Percentiles rank a stretch among this genome's conserved stretches.
Conservation (phyloP, 495 filamentous ascomycete genomes). For the Trichocladium antarcticum region DNA sequence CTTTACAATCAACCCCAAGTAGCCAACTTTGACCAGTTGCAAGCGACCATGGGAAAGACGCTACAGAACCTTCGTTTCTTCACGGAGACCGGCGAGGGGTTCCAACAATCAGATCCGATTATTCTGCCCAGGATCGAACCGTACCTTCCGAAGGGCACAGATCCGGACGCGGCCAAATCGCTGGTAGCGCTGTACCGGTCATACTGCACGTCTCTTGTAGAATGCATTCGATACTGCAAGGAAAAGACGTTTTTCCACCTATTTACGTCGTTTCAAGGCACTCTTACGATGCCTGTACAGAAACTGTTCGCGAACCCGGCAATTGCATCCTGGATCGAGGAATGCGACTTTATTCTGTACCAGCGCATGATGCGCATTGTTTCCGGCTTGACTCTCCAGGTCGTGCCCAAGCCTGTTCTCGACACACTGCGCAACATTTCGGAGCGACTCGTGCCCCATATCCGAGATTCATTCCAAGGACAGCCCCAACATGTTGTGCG, state of each 20-base stretch:
- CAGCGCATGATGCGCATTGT: conserved; percentile 90
- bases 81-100: conserved; percentile 38
- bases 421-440: conserved; percentile 78
- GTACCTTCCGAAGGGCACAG: conserved; percentile 64
- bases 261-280: conserved; percentile 92
- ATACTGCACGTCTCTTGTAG: conserved; percentile 87
- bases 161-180: conserved; percentile 70
- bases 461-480: conserved; percentile 65
- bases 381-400: conserved; percentile 72
- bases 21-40: conserved; percentile 33
- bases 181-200: conserved; percentile 79
- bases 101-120: conserved; percentile 54
- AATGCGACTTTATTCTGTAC: conserved; percentile 91
- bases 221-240: conserved; percentile 89
- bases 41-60: conserved; percentile 43
- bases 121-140: conserved; percentile 64
- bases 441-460: conserved; percentile 62
- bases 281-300: conserved; percentile 92
- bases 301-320: conserved; percentile 75
- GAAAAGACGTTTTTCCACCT: conserved; percentile 89
- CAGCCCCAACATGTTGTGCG: conserved; percentile 73
- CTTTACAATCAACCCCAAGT: conserved; percentile 44
- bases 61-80: conserved; percentile 57
- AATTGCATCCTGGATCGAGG: conserved; percentile 83
- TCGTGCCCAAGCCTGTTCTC: conserved; percentile 72